Base-by-base conservation (phyloP, 306 rosid species). In the Castanopsis chinensis region DNA sequence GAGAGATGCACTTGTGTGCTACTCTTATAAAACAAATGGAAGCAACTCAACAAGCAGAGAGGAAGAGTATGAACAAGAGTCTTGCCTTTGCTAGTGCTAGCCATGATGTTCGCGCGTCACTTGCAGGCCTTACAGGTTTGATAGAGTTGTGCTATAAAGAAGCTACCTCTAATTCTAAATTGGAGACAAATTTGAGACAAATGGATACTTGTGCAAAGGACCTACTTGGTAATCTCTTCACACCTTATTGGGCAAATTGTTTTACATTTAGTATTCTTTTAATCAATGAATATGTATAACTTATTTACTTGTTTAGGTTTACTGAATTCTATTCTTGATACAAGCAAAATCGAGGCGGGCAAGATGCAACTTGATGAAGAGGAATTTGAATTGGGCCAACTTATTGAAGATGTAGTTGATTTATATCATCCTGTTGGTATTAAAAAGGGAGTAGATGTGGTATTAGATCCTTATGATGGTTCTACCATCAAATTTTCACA, bases 311-410 rank as follows among this genome's bases (percentile, higher is more conserved):
- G 27, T 41, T 32, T 78, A 89, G 99, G 90, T 57, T 71, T 92
- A 55, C 71, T 94, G 83, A 94, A 91, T 79, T 88, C 98, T 35
- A 83, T 89, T 82, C 93, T 94, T 3, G 97, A 94, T 73, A 88
- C 88, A 69, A 94, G 97, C 86, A 91, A 92, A 76, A 92, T 91
- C 33, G 97, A 94, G 85, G 93, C 92, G 0, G 97, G 97, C 3
- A 91, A 92, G 81, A 88, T 92, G 90, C 88, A 81, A 41, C 90
- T 94, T n/a, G 92, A 88, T 45, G 97, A 90, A 82, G 92, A 88
- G 43, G 93, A 92, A 21, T 94, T 94, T 80, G 87, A 94, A 73
- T 33, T 92, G 35, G 84, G 78, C 10, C 83, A 78, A 77, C 90
- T 92, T 33, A 43, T 94, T 13, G 93, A 94, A 74, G 92, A 92